phyloP scores from a whole-genome alignment of 768 basidiomycete species.

The Cubamyces sp. region DNA sequence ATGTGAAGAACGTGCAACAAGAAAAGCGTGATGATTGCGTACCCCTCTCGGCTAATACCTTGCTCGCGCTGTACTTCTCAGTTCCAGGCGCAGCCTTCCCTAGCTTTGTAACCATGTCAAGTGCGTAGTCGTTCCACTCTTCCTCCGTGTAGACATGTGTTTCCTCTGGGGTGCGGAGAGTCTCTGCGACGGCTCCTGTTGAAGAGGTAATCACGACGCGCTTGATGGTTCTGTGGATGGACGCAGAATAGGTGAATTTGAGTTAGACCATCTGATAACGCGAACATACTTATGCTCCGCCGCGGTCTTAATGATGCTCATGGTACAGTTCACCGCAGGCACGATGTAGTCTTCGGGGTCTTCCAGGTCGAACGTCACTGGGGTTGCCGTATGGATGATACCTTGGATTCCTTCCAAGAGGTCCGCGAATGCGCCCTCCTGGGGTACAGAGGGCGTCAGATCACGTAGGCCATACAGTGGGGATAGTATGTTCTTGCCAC shows the following conservation, averaged over 20 bases:
- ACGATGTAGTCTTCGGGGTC: slow-evolving; percentile 57
- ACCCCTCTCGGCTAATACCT: slow-evolving; percentile 58
- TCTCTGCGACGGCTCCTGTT: slow-evolving; percentile 43
- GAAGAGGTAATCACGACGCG: slow-evolving; percentile 69
- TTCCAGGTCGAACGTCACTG: slow-evolving; percentile 49
- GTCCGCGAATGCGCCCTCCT: slow-evolving; percentile 75
- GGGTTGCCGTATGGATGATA: slow-evolving; percentile 69
- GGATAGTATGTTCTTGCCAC: neutral
- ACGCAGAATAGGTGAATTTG: neutral
- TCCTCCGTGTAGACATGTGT: slow-evolving; percentile 46
- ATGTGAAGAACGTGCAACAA: no score
- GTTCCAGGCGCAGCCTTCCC: slow-evolving; percentile 46
- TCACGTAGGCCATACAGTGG: no score
- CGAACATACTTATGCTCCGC: neutral
- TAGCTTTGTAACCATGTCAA: slow-evolving; percentile 48
- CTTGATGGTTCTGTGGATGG: slow-evolving; percentile 45
- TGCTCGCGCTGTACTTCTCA: slow-evolving; percentile 56
- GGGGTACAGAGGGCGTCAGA: neutral
- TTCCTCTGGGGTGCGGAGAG: slow-evolving; percentile 23
- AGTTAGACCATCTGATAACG: neutral
- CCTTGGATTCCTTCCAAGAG: slow-evolving; percentile 75
- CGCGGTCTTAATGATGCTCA: slow-evolving; percentile 61
- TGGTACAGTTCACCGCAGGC: slow-evolving; percentile 75
- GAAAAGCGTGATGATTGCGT: neutral
- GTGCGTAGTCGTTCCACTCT: slow-evolving; percentile 63